Conservation (phyloP, 129 eudicot genomes). For the Chrysanthemum lavandulifolium region DNA sequence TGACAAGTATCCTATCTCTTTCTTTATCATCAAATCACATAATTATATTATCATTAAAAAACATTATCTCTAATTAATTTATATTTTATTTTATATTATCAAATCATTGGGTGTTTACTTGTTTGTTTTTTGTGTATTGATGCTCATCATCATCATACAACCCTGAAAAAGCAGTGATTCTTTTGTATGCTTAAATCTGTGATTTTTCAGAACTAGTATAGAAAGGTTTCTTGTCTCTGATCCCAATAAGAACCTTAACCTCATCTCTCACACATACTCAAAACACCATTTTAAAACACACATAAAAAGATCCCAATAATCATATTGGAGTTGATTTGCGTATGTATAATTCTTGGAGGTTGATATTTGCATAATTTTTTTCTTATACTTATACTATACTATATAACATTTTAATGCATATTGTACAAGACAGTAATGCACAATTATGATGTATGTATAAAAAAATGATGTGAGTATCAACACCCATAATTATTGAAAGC, state of each 20-base stretch:
- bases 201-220: conserved; percentile 40
- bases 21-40: conserved; percentile 31
- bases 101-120: neutral
- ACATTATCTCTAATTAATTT: conserved; percentile 15
- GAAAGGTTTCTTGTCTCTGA: conserved; percentile 67
- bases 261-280: conserved; percentile 12
- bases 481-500: no score
- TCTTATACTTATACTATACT: no score
- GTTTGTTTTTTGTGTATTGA: conserved; percentile 8
- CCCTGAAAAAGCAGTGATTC: conserved; percentile 35
- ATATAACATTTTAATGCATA: no score
- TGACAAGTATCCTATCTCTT: conserved; percentile 27
- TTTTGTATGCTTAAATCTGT: conserved; percentile 50
- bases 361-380: no score
- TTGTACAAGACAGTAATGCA: no score
- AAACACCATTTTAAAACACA: no score
- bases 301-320: no score
- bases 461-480: no score
- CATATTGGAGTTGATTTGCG: no score
- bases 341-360: no score
- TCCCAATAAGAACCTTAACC: conserved; percentile 44
- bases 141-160: conserved; percentile 15
- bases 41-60: neutral
- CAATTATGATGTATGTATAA: no score
- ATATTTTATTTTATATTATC: neutral